Conservation (phyloP, 2,329 filamentous ascomycete genomes). For the Fusarium camptoceras region DNA sequence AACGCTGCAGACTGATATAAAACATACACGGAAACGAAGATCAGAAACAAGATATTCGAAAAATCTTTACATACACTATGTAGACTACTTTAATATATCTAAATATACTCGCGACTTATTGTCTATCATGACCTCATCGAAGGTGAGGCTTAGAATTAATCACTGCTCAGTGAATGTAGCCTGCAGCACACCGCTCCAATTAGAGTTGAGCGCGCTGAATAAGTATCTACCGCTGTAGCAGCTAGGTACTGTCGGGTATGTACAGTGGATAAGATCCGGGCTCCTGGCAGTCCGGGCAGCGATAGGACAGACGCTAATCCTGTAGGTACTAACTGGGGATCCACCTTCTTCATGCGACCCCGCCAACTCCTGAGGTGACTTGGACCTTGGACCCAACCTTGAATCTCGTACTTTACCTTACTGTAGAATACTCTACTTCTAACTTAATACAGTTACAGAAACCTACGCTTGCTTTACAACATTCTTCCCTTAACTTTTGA, state of each 20-base stretch:
- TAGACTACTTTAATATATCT: constrained; percentile 4
- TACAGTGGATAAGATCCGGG: neutral
- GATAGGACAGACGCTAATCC: neutral
- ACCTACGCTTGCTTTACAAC: constrained; percentile 13
- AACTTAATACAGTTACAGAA: neutral
- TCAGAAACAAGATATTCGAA: neutral
- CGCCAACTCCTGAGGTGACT: constrained; percentile 5
- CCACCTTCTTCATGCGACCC: constrained; percentile 11
- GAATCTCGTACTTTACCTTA: constrained; percentile 4
- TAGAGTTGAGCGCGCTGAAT: neutral
- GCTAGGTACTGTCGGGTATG: too few relatives aligned
- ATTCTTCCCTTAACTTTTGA: constrained; percentile 30
- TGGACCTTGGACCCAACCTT: neutral
- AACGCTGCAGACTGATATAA: constrained; percentile 6
- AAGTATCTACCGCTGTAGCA: neutral
- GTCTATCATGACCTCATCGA: constrained; percentile 43
- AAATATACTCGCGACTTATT: constrained; percentile 25
- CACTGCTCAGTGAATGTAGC: neutral
- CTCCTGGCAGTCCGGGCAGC: neutral
- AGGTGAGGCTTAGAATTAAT: constrained; percentile 23
- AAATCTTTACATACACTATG: neutral
- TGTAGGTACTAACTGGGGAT: neutral
- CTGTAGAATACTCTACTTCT: constrained; percentile 1
- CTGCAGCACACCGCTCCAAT: constrained; percentile 19
- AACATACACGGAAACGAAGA: neutral